Evolutionary conservation across 257 asterid genomes (phyloP), one percentile per base, ranked within the genome.

Genomic region (Coffea eugenioides): DNA sequence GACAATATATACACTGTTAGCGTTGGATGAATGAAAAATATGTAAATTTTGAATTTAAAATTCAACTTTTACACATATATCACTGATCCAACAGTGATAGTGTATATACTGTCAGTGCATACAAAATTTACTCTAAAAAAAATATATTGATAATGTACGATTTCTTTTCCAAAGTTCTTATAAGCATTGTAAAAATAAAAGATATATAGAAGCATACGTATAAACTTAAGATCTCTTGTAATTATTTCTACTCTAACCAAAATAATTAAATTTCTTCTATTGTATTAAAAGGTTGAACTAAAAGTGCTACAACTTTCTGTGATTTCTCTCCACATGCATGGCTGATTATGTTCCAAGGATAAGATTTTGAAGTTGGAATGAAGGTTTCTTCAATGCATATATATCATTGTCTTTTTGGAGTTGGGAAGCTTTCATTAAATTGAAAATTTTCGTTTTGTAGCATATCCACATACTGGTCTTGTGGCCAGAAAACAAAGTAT

Each of bases 401-500:
- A 6, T 21, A 6, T 7, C 9, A 13, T 20, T 54, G 5, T 54
- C 4, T 57, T 20, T 57, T 23, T 5, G 27, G 4, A 7, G 6
- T 64, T n/a, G 69, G 15, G n/a, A 23, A 62, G 70, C 71, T 43
- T 66, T 11, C 45, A 31, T 31, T 31, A 0, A 66, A 66, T 14
- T 31, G 2, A 8, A 27, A 21, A 66, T 39, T 39, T 39, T 2
- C 41, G 4, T 39, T 66, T 13, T 31, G 71, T 11, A 66, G 71
- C 23, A 68, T 36, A 36, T 68, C 72, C 72, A 68, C 72, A 14
- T 13, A 36, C 49, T 14, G 49, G n/a, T 2, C 23, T 15, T 68
- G 72, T 68, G 72, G 72, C 72, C 72, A 68, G 20, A 68, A 36
- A 34, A 15, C 72, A 68, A 68, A 68, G 48, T 16, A 68, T 68